These are phyloP conservation scores for Pichiaceae sp. DNA, from an alignment of 1,139 yeast species.

Conservation along the genomic window DNA sequence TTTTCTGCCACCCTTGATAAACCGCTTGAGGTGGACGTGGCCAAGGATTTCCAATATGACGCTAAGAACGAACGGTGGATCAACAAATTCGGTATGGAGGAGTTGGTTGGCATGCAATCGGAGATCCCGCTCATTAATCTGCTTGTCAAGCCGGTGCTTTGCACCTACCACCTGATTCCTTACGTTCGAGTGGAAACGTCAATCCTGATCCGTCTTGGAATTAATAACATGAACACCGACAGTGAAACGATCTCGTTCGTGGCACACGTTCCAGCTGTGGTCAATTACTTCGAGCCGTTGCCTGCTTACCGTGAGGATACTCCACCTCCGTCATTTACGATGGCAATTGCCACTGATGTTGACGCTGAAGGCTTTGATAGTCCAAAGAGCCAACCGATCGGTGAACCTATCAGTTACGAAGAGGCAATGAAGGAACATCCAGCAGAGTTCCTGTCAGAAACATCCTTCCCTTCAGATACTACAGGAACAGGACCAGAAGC, in stretches of 20 bases:
- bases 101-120: not conserved
- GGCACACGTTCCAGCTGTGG: conserved; percentile 1
- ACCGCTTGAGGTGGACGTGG: not conserved
- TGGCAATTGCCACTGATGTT: not conserved
- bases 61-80: not conserved
- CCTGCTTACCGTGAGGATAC: conserved; percentile 2
- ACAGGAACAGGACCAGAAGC: too few relatives aligned
- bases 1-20: not conserved
- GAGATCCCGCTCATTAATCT: conserved; percentile 3
- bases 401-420: not conserved
- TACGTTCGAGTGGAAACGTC: not conserved
- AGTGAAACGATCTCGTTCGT: not conserved
- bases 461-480: too few relatives aligned
- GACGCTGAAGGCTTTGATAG: not conserved
- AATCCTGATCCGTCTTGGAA: not conserved
- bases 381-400: too few relatives aligned
- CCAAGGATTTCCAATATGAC: conserved; percentile 1
- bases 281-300: not conserved
- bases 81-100: conserved; percentile 1
- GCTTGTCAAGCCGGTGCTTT: conserved; percentile 2
- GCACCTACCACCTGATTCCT: conserved; percentile 1
- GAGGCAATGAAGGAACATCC: not conserved
- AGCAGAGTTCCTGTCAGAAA: too few relatives aligned
- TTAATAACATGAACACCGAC: not conserved
- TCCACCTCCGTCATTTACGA: conserved; percentile 3